Percentiles rank a stretch among this genome's conserved stretches.
These are phyloP conservation scores for Cercophora newfieldiana DNA, from an alignment of 495 filamentous ascomycete genomes.

Conservation along the genomic window DNA sequence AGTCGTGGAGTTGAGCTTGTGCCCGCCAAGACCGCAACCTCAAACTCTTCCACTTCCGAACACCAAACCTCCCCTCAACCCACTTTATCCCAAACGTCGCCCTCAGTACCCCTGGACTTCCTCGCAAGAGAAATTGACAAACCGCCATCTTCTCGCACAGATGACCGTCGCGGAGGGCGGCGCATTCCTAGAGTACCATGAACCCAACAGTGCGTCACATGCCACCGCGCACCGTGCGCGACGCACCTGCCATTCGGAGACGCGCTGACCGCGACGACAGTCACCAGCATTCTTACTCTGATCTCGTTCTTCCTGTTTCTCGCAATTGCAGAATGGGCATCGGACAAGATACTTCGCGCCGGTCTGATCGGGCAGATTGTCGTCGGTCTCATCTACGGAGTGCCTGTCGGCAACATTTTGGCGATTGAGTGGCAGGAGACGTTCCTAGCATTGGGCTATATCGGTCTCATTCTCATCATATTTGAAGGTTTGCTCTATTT, in stretches of 20 bases:
- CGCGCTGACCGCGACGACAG: conserved; percentile 2
- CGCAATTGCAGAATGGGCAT: conserved; percentile 56
- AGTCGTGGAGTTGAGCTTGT: neutral
- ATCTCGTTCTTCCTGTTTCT: conserved; percentile 67
- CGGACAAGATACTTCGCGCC: conserved; percentile 67
- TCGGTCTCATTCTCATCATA: conserved; percentile 73
- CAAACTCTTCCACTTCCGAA: neutral
- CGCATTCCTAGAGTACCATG: conserved; percentile 29
- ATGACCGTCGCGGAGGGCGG: conserved; percentile 14
- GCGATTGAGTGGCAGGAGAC: conserved; percentile 56
- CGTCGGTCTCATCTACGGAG: conserved; percentile 69
- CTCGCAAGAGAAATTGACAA: neutral
- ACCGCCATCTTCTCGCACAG: neutral
- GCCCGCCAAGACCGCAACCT: conserved; percentile 7
- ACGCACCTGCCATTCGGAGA: no score
- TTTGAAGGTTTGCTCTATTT: conserved; percentile 55
- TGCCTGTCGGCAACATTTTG: conserved; percentile 51
- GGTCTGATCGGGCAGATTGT: conserved; percentile 75
- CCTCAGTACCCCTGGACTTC: no score
- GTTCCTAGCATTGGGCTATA: conserved; percentile 70
- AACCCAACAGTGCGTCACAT: conserved; percentile 19
- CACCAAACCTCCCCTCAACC: conserved; percentile 8
- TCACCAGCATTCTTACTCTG: conserved; percentile 54
- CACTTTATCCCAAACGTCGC: neutral
- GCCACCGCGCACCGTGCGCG: neutral